Base-by-base conservation (phyloP, 352 stramenopile genomes). In the Phytophthora hybrid region DNA sequence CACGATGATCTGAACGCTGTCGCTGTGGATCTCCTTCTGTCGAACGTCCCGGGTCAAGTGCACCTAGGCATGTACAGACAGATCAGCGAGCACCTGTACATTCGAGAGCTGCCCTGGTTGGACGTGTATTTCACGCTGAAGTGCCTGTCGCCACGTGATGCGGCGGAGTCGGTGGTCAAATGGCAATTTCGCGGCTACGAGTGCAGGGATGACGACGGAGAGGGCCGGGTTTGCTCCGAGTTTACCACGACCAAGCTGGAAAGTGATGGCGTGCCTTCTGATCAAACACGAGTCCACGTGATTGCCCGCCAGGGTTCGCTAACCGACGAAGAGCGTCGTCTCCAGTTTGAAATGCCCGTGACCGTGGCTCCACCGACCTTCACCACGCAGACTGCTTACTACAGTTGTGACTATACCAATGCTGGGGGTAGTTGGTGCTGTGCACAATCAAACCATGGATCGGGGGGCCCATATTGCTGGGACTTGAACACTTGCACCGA, bases 141-240 rank as follows among this genome's bases (percentile, higher is more conserved):
- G 7, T 51, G 32, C 23, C 9, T 62, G 31, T 9, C 55, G 13
- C 32, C 19, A 11, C 56, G 61, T 29, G 21, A 68, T 11, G 19
- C 66, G 41, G 11, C 39, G 7, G 31, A 23, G 1, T 46, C 31
- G 3, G 26, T 54, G 19, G 54, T 56, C 54, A 59, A 57, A 19
- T 90, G 83, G 83, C 37, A 66, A n/a, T 74, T 90, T n/a, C 64
- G 73, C 18, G 83, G 80, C 13, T 88, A 77, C 61, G 47, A 84
- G 46, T 90, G 83, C 41, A 75, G 62, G 44, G 16, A 49, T 37
- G 49, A 57, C 1, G 23, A 29, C 11, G 34, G 21, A 21, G 44
- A 63, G 11, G 34, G 34, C 10, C 71, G 73, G 29, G 59, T 72
- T 14, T 90, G 83, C 55, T 47, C 60, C 26, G 39, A 71, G 53